These are phyloP conservation scores for Plicaturopsis crispa DNA, from an alignment of 768 basidiomycete species.

Conservation along the genomic window DNA sequence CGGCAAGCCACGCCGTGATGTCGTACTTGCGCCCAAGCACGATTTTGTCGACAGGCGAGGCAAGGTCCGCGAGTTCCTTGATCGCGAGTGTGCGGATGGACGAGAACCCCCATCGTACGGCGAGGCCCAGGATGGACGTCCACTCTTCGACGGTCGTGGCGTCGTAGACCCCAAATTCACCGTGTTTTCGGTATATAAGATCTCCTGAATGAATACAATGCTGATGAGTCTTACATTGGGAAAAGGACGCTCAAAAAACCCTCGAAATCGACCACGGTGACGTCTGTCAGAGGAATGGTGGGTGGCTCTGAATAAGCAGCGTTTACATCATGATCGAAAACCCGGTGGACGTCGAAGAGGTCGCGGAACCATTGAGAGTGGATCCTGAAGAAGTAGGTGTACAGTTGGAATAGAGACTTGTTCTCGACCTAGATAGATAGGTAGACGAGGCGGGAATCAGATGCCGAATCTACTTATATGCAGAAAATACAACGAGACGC, in stretches of 20 bases:
- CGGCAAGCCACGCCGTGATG: conserved; percentile 24
- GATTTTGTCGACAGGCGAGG: conserved; percentile 24
- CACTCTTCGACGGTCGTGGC: conserved; percentile 20
- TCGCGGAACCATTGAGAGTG: too few relatives aligned
- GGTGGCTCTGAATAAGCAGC: too few relatives aligned
- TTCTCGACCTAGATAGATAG: too few relatives aligned
- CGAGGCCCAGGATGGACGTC: conserved; percentile 15
- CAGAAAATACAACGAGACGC: too few relatives aligned
- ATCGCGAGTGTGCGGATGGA: conserved; percentile 6
- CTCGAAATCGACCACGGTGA: conserved; percentile 38
- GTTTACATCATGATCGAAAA: too few relatives aligned
- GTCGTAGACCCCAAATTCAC: conserved; percentile 18
- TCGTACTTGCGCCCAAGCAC: conserved; percentile 20
- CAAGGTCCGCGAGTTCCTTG: conserved; percentile 7
- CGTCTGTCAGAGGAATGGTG: conserved; percentile 36
- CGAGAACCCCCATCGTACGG: conserved; percentile 8
- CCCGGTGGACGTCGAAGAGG: too few relatives aligned
- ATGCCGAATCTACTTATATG: too few relatives aligned
- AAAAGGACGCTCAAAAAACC: conserved; percentile 49
- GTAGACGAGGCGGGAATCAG: too few relatives aligned
- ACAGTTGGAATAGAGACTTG: too few relatives aligned
- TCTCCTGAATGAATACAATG: not conserved
- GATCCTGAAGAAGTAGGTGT: too few relatives aligned
- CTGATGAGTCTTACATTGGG: conserved; percentile 32
- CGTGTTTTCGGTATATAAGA: conserved; percentile 9